These are phyloP conservation scores for Gossypium anomalum DNA, from an alignment of 345 rosid genomes.

Conservation along the genomic window DNA sequence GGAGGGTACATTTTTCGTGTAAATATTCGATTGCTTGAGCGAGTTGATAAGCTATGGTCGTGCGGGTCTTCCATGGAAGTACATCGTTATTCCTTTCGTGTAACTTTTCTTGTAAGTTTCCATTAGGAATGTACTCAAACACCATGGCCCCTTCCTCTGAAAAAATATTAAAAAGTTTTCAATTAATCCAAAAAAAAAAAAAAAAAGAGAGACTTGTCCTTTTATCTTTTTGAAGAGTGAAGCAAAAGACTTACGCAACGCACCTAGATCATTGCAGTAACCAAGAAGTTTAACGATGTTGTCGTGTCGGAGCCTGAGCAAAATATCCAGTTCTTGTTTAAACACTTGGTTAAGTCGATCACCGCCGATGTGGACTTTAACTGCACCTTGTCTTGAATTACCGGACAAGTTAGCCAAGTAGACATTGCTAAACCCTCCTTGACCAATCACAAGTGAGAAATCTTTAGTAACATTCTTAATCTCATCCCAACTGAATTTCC, in stretches of 20 bases:
- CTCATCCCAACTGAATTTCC: constrained; percentile 50
- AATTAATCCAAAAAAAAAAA: background rate
- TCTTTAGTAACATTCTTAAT: constrained; percentile 41
- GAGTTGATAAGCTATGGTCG: constrained; percentile 59
- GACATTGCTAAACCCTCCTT: constrained; percentile 84
- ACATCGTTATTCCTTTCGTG: constrained; percentile 31
- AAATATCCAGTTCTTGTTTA: constrained; percentile 69
- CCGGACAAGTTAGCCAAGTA: constrained; percentile 49
- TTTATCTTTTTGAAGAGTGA: background rate
- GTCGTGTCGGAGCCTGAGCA: constrained; percentile 58
- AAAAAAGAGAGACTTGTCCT: background rate
- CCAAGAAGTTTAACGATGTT: constrained; percentile 77
- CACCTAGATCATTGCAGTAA: constrained; percentile 65
- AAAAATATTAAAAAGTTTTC: background rate
- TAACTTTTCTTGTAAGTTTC: constrained; percentile 70
- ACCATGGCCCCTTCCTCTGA: constrained; percentile 75
- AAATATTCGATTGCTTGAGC: constrained; percentile 71
- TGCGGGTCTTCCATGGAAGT: constrained; percentile 61
- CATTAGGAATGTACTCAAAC: constrained; percentile 62
- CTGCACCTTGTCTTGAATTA: constrained; percentile 39
- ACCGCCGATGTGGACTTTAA: constrained; percentile 59
- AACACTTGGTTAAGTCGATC: constrained; percentile 60
- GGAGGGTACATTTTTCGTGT: constrained; percentile 68
- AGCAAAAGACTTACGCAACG: constrained; percentile 4
- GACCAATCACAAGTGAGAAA: constrained; percentile 56